Evolutionary conservation across 129 eudicot species (phyloP).

Genomic region (Smallanthus sonchifolius): DNA sequence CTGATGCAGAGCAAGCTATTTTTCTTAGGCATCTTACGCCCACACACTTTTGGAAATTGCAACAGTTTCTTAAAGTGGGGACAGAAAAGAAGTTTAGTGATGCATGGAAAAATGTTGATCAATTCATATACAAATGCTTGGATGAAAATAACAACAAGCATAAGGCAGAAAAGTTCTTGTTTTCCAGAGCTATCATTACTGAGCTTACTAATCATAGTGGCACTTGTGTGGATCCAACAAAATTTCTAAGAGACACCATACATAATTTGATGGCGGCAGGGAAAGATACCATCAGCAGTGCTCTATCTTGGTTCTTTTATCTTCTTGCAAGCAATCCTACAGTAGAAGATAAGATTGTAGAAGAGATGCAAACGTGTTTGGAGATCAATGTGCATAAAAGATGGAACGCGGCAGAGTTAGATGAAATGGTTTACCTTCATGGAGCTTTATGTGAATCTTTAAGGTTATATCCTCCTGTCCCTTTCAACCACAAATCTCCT

Average conservation of each 20-base stretch:
- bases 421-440: conserved; percentile 49
- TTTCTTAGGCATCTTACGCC: conserved; percentile 41
- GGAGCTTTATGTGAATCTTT: conserved; percentile 57
- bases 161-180: not conserved
- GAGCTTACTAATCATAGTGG: not conserved
- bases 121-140: conserved; percentile 1
- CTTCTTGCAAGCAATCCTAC: conserved; percentile 20
- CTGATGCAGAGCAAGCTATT: conserved; percentile 16
- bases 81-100: conserved; percentile 33
- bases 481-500: conserved; percentile 45
- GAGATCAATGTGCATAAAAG: not conserved
- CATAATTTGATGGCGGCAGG: conserved; percentile 14
- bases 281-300: not conserved
- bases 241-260: conserved; percentile 7
- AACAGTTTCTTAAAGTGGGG: conserved; percentile 33
- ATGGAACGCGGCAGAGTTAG: not conserved
- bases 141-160: not conserved
- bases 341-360: conserved; percentile 16
- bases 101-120: conserved; percentile 23
- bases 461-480: conserved; percentile 51
- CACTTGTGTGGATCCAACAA: not conserved
- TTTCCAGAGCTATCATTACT: not conserved
- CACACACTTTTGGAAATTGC: conserved; percentile 31
- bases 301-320: conserved; percentile 33
- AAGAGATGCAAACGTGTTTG: not conserved